Base-by-base conservation (phyloP, 1,284 basidiomycete species). In the Cryptococcus hybrid region DNA sequence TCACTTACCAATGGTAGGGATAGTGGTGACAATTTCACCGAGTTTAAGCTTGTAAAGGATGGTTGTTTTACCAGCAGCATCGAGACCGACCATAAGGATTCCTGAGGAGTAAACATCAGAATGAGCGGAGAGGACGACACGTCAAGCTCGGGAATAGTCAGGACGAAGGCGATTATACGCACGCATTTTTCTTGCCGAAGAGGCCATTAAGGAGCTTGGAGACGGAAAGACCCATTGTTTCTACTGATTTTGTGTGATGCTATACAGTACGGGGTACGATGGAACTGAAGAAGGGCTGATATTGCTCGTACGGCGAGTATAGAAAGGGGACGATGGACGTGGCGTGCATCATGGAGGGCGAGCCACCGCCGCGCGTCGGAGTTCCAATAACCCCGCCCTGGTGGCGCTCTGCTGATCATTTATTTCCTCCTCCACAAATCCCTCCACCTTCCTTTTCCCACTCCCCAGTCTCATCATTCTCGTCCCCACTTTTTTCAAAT, bases 181-280 rank as follows among this genome's bases (percentile, higher is more conserved):
- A 94, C 95, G 92, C 94, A 99, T 98, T 82, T 99, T 90, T 96
- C 86, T 97, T 98, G 81, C 95, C 95, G 74, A 99, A 94, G 78
- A 99, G 85, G 79, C 85, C 85, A 61, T 86, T 84, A 75, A 96
- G 86, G 55, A 93, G 82, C 73, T 77, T 84, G 68, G 91, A 94
- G 71, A 94, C 81, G 47, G 85, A 86, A 68, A 94, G 82, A 87
- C 92, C 90, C 90, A 93, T 93, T 24, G 77, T 74, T 69, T 56
- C 38, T 18, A 15, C 12, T 18, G 51, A 15, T 39, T 52, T 43
- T 37, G 24, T 47, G 46, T 37, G 40, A 42, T 59, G 40, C 36
- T 59, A 51, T 37, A 47, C 52, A 15, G 54, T 38, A n/a, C 18
- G 48, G 12, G 36, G 52, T 50, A 24, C 5, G 47, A 34, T 12